These are phyloP conservation scores for Yamadazyma sp. DNA, from an alignment of 805 yeast genomes.

Conservation along the genomic window DNA sequence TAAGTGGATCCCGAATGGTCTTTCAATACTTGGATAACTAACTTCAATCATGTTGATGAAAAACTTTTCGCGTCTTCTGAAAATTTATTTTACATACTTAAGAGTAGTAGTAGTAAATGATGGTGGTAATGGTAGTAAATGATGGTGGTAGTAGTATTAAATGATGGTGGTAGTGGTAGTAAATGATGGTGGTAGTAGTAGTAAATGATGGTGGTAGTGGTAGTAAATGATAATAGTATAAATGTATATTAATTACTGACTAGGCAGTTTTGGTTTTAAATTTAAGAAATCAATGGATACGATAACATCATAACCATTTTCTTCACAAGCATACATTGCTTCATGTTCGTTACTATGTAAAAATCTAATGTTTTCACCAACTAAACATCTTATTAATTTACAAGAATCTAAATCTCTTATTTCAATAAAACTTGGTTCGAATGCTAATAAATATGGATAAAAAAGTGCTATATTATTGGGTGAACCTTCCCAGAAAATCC, in stretches of 20 bases:
- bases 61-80: not conserved
- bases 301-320: slow-evolving; percentile 86
- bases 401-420: slow-evolving; percentile 88
- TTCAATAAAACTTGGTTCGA: slow-evolving; percentile 87
- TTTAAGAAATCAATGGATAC: slow-evolving; percentile 90
- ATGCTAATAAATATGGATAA: slow-evolving; percentile 90
- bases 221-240: no score
- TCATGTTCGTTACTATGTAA: slow-evolving; percentile 90
- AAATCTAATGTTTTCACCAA: slow-evolving; percentile 88
- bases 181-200: no score
- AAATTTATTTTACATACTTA: no score
- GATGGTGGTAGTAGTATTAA: no score
- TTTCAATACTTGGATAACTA: slow-evolving; percentile 33
- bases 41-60: slow-evolving; percentile 2
- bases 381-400: slow-evolving; percentile 79
- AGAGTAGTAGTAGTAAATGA: no score
- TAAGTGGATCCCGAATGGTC: slow-evolving; percentile 56
- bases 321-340: slow-evolving; percentile 89
- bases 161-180: no score
- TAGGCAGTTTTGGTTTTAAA: slow-evolving; percentile 33
- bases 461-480: slow-evolving; percentile 91
- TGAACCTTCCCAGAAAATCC: slow-evolving; percentile 93
- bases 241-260: no score
- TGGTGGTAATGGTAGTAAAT: no score
- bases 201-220: no score